phyloP scores from a whole-genome alignment of 495 filamentous ascomycete genomes.

The Penicillium chermesinum region DNA sequence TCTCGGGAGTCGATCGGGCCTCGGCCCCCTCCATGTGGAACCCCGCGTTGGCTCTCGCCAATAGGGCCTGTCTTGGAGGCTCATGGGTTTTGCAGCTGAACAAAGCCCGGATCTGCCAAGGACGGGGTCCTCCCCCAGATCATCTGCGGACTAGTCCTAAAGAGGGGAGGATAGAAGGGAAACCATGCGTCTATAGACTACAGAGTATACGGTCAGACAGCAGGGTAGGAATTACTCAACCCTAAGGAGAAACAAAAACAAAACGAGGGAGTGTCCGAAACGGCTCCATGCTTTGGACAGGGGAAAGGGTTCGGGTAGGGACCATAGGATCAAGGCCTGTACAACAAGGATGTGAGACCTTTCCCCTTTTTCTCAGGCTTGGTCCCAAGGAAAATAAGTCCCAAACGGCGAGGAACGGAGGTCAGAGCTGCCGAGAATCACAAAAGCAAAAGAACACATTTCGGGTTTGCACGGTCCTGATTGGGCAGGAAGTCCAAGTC shows the following conservation, averaged over 20 bases:
- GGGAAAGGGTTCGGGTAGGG: background rate
- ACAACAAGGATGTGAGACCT: background rate
- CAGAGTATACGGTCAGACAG: no score
- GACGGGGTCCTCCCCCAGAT: background rate
- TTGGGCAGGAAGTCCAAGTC: no score
- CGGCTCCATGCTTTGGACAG: background rate
- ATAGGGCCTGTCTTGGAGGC: background rate
- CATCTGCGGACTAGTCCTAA: background rate
- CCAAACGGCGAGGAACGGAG: no score
- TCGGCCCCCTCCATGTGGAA: background rate
- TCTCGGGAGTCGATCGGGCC: background rate
- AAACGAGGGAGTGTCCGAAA: no score
- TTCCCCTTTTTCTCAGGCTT: background rate
- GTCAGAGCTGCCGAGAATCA: no score
- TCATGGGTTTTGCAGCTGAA: background rate
- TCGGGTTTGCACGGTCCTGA: no score
- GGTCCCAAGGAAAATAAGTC: background rate
- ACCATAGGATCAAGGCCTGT: background rate
- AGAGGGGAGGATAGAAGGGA: background rate
- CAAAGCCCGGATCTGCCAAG: background rate
- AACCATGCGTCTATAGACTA: background rate
- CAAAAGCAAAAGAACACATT: no score
- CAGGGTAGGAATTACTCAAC: no score
- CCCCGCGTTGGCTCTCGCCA: background rate
- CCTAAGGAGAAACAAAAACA: no score